Evolutionary conservation across 495 filamentous ascomycete species (phyloP), one percentile per base, ranked within the genome.

Genomic region (Sporormia fimetaria): DNA sequence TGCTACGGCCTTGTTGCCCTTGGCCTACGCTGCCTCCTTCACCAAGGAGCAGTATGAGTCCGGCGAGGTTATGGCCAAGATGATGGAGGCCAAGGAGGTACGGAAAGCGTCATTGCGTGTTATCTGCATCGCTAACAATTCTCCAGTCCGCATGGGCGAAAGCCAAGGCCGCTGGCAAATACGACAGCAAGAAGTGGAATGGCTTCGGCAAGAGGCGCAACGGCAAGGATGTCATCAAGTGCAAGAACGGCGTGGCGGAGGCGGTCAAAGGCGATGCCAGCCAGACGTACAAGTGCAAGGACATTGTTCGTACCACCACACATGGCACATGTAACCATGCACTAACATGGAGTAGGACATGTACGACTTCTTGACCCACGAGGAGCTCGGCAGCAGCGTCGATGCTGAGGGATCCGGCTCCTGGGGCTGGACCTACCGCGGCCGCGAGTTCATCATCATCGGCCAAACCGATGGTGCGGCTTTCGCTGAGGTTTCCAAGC

Each of bases 361-460:
- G 42, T 46, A 46, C 28, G 42, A 46, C 20, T 46, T 46, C 36
- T 21, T 25, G 18, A 46, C 42, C 1, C 42, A 46, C 21, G 35
- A 33, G 12, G 42, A 46, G 28, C 34, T 46, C 6, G 42, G 42
- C 18, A 40, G 42, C 26, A 32, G 31, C 26, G 42, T 18, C 20
- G 34, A 21, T n/a, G 34, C 12, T 32, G 17, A 32, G 29, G n/a
- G 17, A 12, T 32, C n/a, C n/a, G 44, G 44, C 11, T 40, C 37
- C 24, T 65, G 65, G 59, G 72, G 70, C 2, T 74, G 73, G 72
- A 74, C 71, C 0, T 69, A 56, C 0, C 57, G 63, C n/a, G 72
- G 71, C 14, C 66, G 70, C 8, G 72, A 76, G 42, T 67, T 76
- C 52, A 62, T 67, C 21, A 68, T 65, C 27, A 63, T 76, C 22